Base-by-base conservation (phyloP, 2,329 filamentous ascomycete genomes). In the Aspergillus alliaceus region DNA sequence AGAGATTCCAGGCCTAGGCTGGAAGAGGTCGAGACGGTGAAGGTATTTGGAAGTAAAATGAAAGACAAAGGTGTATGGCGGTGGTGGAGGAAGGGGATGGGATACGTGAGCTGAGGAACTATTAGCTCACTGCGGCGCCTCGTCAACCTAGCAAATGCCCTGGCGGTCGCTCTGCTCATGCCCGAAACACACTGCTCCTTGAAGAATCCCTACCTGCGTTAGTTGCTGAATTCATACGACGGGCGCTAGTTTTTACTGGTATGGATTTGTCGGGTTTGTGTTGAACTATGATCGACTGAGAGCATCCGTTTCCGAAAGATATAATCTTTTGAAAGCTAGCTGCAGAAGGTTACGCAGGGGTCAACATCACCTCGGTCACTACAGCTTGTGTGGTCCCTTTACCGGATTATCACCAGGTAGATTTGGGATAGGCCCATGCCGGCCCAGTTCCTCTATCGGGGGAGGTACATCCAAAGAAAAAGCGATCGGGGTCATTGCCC, bases 41-140 rank as follows among this genome's bases (percentile, higher is more conserved):
- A 85, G 61, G 85, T 86, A 12, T 90, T 90, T 71, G 86, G 82
- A 1, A 72, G 72, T 27, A 72, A 78, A 18, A 90, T 91, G 87
- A 79, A 86, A 53, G 67, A 77, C 34, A 78, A 81, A 48, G 86
- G 86, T 0, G 70, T 90, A 5, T 78, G 78, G 62, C 69, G 66
- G 0, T 91, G 89, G 89, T 91, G 87, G 87, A 83, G 83, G 65
- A 80, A 76, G 48, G 86, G 80, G 0, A 90, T 90, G 88, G 86
- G 86, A 22, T 76, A 75, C 69, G 62, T 27, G 27, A 59, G 53
- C 32, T 62, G 54, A 64, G 24, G n/a, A 44, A 11, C 14, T 15
- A 44, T 29, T n/a, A 18, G n/a, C 11, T 8, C 15, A 8, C 22
- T 29, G 25, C 40, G 25, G 8, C 40, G 9, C 40, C n/a, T 44